Base-by-base conservation (phyloP, 2,329 filamentous ascomycete genomes). In the Sporothrix brasiliensis region DNA sequence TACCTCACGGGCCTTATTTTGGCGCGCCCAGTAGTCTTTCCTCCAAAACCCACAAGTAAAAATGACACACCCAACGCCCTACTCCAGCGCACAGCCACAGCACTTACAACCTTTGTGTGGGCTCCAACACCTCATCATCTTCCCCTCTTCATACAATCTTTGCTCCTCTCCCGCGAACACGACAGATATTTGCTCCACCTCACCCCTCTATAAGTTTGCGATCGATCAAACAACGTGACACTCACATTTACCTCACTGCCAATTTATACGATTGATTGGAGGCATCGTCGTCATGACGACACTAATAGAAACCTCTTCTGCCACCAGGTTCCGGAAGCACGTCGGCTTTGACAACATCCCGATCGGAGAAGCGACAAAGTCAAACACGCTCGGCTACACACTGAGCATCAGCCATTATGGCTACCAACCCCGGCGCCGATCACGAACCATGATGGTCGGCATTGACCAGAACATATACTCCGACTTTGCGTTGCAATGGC, bases 401-500 rank as follows among this genome's bases (percentile, higher is more conserved):
- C 83, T 97, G 71, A 93, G 93, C 76, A 88, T 91, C 75, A 92
- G 93, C 77, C 94, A 97, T 79, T 91, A 91, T 75, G 92, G 94
- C 74, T 97, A 95, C 80, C 89, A 92, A 75, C 89, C 90, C 73
- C 90, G 89, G 54, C 89, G 93, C 72, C 87, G 92, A 72, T 95
- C 92, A 69, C 89, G 94, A 68, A 96, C 92, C 10, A 97, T 97
- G 76, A 89, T 97, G 78, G 94, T 94, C 73, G 94, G 94, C 24
- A 91, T 94, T 21, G 94, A 97, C 79, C 92, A 94, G 76, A 93
- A 97, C 75, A 88, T 92, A 71, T 97, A 97, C 79, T 97, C 93
- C 7, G 92, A 97, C 73, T 95, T 94, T 80, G 94, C 94, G 19
- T 84, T 97, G 21, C 92, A 96, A 79, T 97, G 93, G 93, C 85